Base-by-base conservation (phyloP, 2,329 filamentous ascomycete species). In the Cladophialophora yegresii region DNA sequence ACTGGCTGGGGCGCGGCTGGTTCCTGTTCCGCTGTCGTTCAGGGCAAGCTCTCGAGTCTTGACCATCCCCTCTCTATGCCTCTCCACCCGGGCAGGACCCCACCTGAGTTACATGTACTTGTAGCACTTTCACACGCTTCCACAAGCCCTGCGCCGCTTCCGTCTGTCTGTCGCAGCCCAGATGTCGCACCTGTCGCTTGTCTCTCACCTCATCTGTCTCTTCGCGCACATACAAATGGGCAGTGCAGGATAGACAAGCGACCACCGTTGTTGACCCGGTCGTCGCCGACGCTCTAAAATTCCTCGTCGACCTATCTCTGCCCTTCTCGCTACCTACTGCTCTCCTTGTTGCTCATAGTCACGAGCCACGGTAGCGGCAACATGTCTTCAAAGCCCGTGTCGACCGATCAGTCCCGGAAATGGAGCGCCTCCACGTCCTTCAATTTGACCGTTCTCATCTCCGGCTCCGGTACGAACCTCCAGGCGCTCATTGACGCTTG, bases 391-490 rank as follows among this genome's bases (percentile, higher is more conserved):
- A 56, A 40, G 32, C 32, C 56, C 13, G 47, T 63, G 51, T 54
- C 62, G 7, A 67, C 68, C 59, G 65, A 70, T 56, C 66, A 66
- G 40, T 56, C 63, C 20, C 63, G 67, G 8, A 54, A 65, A 20
- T 69, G 68, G 55, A 67, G 67, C 36, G 55, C 60, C 50, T 69
- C 68, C 10, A 55, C 62, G 22, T 62, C 55, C n/a, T 70, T 70
- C 62, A 68, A 67, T 54, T 55, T 90, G 71, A 83, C 87, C 58
- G 85, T 91, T 70, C 84, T 91, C 73, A 88, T 88, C 75, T 89
- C 87, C 56, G 89, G 90, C 76, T 87, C 84, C 69, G 91, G 91
- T 71, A 87, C 88, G 45, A 93, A 93, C 75, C 85, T 93, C 22
- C 89, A 93, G 80, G 90, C 90, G 63, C 82, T 96, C 58, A 88